phyloP scores from a whole-genome alignment of 768 basidiomycete species.

The Pleurotus cornucopiae region DNA sequence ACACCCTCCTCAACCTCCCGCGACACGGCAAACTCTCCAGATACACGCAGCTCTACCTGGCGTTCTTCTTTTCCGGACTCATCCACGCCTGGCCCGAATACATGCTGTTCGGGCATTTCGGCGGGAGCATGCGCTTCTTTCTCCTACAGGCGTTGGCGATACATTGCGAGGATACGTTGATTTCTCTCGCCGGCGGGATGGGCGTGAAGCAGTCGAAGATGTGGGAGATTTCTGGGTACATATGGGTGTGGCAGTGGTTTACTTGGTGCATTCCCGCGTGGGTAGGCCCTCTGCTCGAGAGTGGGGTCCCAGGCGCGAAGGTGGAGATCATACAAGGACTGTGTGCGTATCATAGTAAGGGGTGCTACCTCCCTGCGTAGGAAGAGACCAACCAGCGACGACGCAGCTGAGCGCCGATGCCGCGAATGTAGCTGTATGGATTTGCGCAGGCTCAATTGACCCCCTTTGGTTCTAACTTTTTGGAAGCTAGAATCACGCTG shows the following conservation, averaged over 20 bases:
- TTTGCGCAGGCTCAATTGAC: too few species aligned
- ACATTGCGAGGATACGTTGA: slow-evolving; percentile 24
- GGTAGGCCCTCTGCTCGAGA: background rate
- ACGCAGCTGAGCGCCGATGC: too few species aligned
- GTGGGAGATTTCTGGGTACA: slow-evolving; percentile 11
- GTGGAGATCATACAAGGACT: too few species aligned
- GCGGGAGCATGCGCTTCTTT: slow-evolving; percentile 20
- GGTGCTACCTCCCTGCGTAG: too few species aligned
- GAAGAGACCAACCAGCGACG: too few species aligned
- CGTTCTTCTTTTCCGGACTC: slow-evolving; percentile 5
- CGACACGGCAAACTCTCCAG: slow-evolving; percentile 17
- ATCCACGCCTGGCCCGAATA: slow-evolving; percentile 15
- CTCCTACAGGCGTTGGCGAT: slow-evolving; percentile 24
- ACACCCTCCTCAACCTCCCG: slow-evolving; percentile 14
- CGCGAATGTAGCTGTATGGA: too few species aligned
- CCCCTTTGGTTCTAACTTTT: too few species aligned
- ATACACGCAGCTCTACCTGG: slow-evolving; percentile 25
- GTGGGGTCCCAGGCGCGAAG: background rate
- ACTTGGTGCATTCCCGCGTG: slow-evolving; percentile 1
- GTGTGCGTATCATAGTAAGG: too few species aligned
- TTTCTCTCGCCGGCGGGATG: slow-evolving; percentile 15
- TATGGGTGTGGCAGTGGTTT: slow-evolving; percentile 16
- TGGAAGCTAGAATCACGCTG: too few species aligned
- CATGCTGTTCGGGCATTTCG: too few species aligned
- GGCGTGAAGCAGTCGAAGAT: slow-evolving; percentile 5